Conservation (phyloP, 371 early-diverging fungal species). For the Rhizopus delemar region DNA sequence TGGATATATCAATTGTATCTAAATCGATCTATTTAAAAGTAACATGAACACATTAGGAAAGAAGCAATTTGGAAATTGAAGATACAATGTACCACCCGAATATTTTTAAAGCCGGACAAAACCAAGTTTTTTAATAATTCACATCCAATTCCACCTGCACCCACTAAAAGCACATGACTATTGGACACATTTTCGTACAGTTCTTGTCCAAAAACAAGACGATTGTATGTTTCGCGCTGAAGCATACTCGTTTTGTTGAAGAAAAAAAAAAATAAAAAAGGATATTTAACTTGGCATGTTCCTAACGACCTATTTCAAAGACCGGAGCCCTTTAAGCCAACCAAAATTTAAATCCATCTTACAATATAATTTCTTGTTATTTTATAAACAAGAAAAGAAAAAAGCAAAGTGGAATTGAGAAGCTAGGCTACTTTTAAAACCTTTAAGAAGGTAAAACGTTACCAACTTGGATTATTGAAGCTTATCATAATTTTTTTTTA, state of each 20-base stretch:
- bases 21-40: conserved; percentile 79
- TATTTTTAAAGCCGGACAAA: conserved; percentile 82
- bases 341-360: background rate
- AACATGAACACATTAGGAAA: background rate
- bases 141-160: conserved; percentile 99
- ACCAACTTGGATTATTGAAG: no score
- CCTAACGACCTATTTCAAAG: no score
- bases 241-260: background rate
- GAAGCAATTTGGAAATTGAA: background rate
- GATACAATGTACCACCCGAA: conserved; percentile 64
- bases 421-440: no score
- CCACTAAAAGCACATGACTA: conserved; percentile 72
- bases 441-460: no score
- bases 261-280: background rate
- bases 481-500: no score
- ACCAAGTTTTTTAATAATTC: conserved; percentile 97
- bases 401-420: no score
- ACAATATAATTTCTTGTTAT: no score
- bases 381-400: no score
- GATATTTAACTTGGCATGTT: background rate
- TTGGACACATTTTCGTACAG: conserved; percentile 38
- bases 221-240: conserved; percentile 29
- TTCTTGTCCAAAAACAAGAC: conserved; percentile 38
- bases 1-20: conserved; percentile 98
- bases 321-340: no score